Base-by-base conservation (phyloP, 257 asterid genomes). In the Lycium barbarum region DNA sequence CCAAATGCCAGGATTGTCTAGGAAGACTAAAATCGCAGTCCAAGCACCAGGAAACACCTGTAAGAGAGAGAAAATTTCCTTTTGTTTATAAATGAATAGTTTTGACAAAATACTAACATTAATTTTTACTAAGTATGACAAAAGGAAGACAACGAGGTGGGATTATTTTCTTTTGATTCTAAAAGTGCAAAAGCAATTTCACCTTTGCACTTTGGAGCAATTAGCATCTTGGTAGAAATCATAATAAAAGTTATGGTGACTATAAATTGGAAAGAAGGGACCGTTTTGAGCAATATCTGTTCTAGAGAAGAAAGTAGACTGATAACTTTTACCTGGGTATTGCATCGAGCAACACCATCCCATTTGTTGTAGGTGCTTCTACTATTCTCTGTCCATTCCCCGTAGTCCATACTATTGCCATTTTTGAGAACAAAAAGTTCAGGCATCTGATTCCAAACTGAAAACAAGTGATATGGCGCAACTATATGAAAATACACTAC, bases 21-120 rank as follows among this genome's bases (percentile, higher is more conserved):
- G 92, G 72, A 91, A 91, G 67, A 95, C 93, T 87, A 95, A 87
- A 82, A 94, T 90, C 55, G 99, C 99, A 47, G 98, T 91, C 99
- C 99, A 95, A 73, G 99, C 99, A 55, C 96, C 97, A 47, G 99
- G 98, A 89, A 92, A 94, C 63, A 95, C 99, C 99, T 95, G 91
- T 71, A 73, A 3, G 63, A 76, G 45, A 49, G 45, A 76, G 26
- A 6, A 76, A 51, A 58, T 7, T 49, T 26, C 22, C 22, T 7
- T 49, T 76, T 26, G 26, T 76, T 51, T 12, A 51, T 12, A 51
- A 51, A 22, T 74, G 45, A 51, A 45, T 10, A 73, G 10, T 47
- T n/a, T 73, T 45, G 12, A 47, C 59, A 20, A 17, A 45, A 45
- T 47, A 20, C n/a, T 20, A 22, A 18, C 12, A 73, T 2, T 2